These are phyloP conservation scores for Microstroma glucosiphilum DNA, from an alignment of 1,284 basidiomycete species.

Conservation along the genomic window DNA sequence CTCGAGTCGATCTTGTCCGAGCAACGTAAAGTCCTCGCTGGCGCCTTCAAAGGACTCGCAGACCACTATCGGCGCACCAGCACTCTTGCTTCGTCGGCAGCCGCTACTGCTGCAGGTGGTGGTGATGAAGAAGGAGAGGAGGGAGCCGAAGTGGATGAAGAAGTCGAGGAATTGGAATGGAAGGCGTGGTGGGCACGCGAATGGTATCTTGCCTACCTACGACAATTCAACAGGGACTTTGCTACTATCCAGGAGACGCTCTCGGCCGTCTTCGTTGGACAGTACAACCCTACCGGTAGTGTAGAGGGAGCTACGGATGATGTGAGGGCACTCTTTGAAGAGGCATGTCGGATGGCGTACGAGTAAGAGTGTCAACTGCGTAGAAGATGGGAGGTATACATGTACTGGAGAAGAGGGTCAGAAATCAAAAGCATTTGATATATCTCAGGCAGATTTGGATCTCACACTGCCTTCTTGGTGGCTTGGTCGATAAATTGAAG, in stretches of 20 bases:
- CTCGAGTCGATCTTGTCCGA: constrained; percentile 42
- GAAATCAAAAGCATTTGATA: background rate
- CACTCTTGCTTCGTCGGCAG: background rate
- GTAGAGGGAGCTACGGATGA: background rate
- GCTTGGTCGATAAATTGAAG: too few relatives aligned
- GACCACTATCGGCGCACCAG: constrained; percentile 8
- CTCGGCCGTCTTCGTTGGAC: background rate
- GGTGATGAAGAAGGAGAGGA: constrained; percentile 1
- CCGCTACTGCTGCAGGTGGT: background rate
- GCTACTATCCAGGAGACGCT: background rate
- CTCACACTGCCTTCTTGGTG: too few relatives aligned
- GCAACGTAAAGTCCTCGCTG: constrained; percentile 45
- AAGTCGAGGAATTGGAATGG: constrained; percentile 22
- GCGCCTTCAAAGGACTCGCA: constrained; percentile 27
- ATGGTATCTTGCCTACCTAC: constrained; percentile 35
- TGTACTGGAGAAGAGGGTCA: background rate
- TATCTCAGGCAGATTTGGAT: too few relatives aligned
- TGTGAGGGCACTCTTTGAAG: background rate
- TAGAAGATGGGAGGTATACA: too few relatives aligned
- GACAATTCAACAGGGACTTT: constrained; percentile 12
- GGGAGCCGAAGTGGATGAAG: constrained; percentile 4
- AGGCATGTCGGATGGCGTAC: background rate
- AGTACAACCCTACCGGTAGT: background rate
- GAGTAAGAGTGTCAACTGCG: background rate
- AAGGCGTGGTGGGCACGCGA: constrained; percentile 38